Conservation (phyloP, 306 rosid genomes). For the Elaeagnus macrophylla region DNA sequence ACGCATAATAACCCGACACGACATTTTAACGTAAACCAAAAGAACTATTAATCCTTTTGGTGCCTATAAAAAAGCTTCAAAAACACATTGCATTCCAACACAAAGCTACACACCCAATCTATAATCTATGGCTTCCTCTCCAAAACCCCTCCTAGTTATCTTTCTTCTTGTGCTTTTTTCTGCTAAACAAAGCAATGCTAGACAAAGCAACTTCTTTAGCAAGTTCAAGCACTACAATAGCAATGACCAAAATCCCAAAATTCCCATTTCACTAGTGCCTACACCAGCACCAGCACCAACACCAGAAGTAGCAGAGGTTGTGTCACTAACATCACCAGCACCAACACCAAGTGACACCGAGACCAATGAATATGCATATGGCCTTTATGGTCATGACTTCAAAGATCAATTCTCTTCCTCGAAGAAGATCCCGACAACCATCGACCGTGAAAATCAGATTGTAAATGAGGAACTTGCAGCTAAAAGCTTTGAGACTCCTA, state of each 20-base stretch:
- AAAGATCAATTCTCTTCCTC: conserved; percentile 12
- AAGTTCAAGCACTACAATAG: conserved; percentile 24
- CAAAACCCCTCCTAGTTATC: conserved; percentile 27
- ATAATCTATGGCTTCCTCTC: conserved; percentile 30
- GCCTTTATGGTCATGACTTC: conserved; percentile 34
- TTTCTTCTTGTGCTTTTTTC: conserved; percentile 26
- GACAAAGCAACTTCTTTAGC: conserved; percentile 39
- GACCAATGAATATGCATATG: conserved; percentile 36
- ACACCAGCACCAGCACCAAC: conserved; percentile 11
- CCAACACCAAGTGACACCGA: conserved; percentile 7
- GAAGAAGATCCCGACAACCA: conserved; percentile 26
- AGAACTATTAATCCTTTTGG: neutral
- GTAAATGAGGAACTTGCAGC: conserved; percentile 26
- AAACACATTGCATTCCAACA: neutral
- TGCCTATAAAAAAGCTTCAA: conserved; percentile 30
- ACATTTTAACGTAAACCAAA: neutral
- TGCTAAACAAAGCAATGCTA: conserved; percentile 48
- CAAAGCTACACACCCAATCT: neutral
- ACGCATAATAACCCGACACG: conserved; percentile 37
- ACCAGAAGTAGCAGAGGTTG: neutral
- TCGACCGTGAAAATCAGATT: conserved; percentile 30
- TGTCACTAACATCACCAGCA: conserved; percentile 6
- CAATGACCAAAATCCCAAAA: conserved; percentile 16
- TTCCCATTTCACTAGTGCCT: conserved; percentile 10
- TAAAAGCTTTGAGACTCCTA: conserved; percentile 17